Percentiles rank a stretch among this genome's conserved stretches.
Evolutionary conservation across 2,329 filamentous ascomycete species (phyloP).

Genomic region (Fusarium sublunatum): DNA sequence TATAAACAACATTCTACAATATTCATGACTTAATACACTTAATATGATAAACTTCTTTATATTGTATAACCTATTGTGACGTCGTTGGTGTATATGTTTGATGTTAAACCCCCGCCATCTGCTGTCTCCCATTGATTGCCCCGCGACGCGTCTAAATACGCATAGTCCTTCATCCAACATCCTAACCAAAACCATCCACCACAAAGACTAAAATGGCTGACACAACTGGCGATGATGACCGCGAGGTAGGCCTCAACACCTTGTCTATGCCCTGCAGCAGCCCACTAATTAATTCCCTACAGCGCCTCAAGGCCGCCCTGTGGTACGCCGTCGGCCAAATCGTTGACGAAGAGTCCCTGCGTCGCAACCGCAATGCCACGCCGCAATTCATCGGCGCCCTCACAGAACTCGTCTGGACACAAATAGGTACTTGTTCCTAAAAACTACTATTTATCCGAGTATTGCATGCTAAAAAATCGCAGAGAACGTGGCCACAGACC

Average conservation of each 20-base stretch:
- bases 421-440: constrained; percentile 70
- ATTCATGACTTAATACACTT: too few relatives aligned
- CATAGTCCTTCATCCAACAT: constrained; percentile 8
- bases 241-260: constrained; percentile 48
- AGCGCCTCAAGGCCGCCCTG: constrained; percentile 86
- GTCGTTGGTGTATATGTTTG: background rate
- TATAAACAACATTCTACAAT: too few relatives aligned
- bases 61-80: too few relatives aligned
- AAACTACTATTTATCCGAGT: background rate
- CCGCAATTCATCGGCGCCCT: constrained; percentile 89
- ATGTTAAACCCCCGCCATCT: constrained; percentile 19
- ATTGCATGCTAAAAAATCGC: constrained; percentile 1
- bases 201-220: constrained; percentile 49
- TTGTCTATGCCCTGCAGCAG: background rate
- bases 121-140: constrained; percentile 8
- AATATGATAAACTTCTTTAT: too few relatives aligned
- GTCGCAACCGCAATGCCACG: constrained; percentile 79
- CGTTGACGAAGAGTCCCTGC: constrained; percentile 80
- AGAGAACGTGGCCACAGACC: constrained; percentile 68
- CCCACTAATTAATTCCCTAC: background rate
- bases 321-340: constrained; percentile 89
- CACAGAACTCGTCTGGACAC: constrained; percentile 88
- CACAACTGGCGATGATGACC: constrained; percentile 48
- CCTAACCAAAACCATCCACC: background rate
- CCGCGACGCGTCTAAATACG: constrained; percentile 38